Evolutionary conservation across 2,329 filamentous ascomycete species (phyloP), one percentile per base, ranked within the genome.

Genomic region (Dendrostoma leiphaemia): DNA sequence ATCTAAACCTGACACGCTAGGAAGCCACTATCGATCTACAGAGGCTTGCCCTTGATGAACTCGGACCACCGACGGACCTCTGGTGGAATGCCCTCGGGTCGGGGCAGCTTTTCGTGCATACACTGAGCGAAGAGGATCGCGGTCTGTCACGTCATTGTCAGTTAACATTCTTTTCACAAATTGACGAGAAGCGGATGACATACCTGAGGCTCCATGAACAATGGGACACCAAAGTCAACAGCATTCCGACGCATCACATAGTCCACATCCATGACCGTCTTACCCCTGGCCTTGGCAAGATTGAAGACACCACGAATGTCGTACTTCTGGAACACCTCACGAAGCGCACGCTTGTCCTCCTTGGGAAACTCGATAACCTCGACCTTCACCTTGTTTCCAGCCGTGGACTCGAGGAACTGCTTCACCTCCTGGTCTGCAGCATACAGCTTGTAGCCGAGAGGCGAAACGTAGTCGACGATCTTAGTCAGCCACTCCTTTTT

Each of bases 181-280:
- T 13, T 8, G 6, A 12, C 41, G 19, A 50, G 17, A n/a, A 7
- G 28, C 12, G 12, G 38, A 51, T 53, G 61, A 71, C 84, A 77
- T 79, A 95, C 91, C 87, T 94, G 93, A 51, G 92, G 91, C 78
- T 97, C 93, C 92, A 97, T 97, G 74, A 99, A 97, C 53, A 99
- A 80, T 46, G 94, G 94, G 29, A 97, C 91, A 64, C 93, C 93
- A 71, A 99, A 99, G 76, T 99, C 94, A 53, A 99, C 94, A 26
- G 94, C 94, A 69, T 99, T 99, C 70, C 94, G 85, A 67, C 94
- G 85, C 93, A 97, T 97, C 54, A 99, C 91, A 67, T 99, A 99
- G 78, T 99, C 92, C 67, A 95, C 90, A 69, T 99, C 94, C 58
- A 89, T 77, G 58, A 90, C 79, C 34, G 89, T 93, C 80, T 90